These are phyloP conservation scores for Saccharomyces pastorianus DNA, from an alignment of 1,139 yeast genomes.

Conservation along the genomic window DNA sequence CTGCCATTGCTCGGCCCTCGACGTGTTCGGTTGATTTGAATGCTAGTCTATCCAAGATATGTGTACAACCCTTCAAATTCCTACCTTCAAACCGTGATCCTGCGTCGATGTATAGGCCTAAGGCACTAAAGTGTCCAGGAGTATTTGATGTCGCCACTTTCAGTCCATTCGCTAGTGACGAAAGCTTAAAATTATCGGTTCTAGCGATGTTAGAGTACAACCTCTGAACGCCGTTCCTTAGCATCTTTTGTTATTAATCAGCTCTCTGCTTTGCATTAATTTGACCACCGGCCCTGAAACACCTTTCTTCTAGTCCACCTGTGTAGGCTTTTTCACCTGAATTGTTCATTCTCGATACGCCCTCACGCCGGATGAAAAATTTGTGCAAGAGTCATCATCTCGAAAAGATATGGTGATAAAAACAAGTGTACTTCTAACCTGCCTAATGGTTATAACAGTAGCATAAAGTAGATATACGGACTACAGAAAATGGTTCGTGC, in stretches of 20 bases:
- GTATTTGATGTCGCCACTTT: conserved; percentile 77
- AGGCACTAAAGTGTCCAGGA: conserved; percentile 86
- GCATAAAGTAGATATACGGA: background rate
- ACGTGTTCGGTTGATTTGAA: conserved; percentile 68
- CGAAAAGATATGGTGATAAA: background rate
- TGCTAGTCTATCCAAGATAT: conserved; percentile 76
- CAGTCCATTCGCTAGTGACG: conserved; percentile 67
- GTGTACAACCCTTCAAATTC: conserved; percentile 61
- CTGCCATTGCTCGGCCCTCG: conserved; percentile 64
- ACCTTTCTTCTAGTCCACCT: background rate
- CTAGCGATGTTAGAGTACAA: conserved; percentile 12
- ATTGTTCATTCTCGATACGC: background rate
- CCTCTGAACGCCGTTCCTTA: conserved; percentile 8
- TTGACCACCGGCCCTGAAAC: background rate
- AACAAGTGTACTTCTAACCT: background rate
- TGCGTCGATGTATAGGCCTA: conserved; percentile 84
- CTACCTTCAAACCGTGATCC: conserved; percentile 76
- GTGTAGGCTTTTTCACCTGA: background rate
- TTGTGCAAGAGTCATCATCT: background rate
- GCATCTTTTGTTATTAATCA: conserved; percentile 5
- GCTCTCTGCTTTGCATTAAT: background rate
- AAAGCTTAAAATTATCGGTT: conserved; percentile 27
- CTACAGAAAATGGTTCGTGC: conserved; percentile 33
- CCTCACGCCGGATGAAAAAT: background rate
- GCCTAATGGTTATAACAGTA: background rate